Base-by-base conservation (phyloP, 2,329 filamentous ascomycete genomes). In the Escovopsis sp. region DNA sequence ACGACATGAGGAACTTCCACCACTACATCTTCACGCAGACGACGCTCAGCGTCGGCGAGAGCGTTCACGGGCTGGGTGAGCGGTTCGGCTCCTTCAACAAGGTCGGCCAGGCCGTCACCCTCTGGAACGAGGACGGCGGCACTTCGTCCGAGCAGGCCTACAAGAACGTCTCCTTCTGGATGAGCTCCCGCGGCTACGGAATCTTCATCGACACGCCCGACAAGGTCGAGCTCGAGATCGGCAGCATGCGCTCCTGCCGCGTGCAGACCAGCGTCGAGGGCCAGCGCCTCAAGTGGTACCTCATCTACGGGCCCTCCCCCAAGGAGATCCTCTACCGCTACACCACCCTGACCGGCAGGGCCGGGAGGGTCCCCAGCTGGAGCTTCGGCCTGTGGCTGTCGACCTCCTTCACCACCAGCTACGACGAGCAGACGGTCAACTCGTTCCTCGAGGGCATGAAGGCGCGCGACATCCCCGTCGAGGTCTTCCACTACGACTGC, bases 61-160 rank as follows among this genome's bases (percentile, higher is more conserved):
- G 76, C 1, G 70, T 87, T 12, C 81, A 84, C 56, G 82, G 83
- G 0, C 68, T 87, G 4, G 83, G 82, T 2, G 82, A 87, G 60
- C 69, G 83, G 12, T 88, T 87, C 53, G 82, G 82, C 0, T 74
- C 79, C 7, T 83, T 82, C 59, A 81, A 83, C 56, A 86, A 84
- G 57, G 76, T 85, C 35, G 82, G 82, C 11, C 81, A 87, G 57
- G 67, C 70, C 11, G 63, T 87, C 8, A 66, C 73, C 43, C 68
- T 87, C 7, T 77, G 72, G 72, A 77, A 77, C 48, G 68, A 70
- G 12, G 74, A 78, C 49, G 74, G 74, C 6, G 79, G 79, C 9
- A 83, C 79, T 0, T 78, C 72, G 0, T 78, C 72, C 48, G 78
- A 82, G 42, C 79, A 82, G 54, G 77, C 78, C 1, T 84, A 84